Base-by-base conservation (phyloP, 139 green algal genomes). In the Yamagishiella unicocca region DNA sequence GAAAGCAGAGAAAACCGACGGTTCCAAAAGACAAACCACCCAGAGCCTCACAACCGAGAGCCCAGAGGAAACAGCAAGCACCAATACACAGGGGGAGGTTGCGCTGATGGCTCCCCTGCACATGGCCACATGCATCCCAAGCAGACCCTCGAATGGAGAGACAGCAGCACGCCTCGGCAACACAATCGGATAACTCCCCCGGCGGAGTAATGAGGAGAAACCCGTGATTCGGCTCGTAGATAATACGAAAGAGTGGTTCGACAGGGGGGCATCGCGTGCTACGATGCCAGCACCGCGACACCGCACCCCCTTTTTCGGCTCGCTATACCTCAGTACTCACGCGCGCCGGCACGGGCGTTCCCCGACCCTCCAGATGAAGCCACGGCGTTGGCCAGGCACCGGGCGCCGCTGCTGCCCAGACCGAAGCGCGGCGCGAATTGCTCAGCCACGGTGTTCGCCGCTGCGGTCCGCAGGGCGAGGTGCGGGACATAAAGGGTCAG, bases 351-450 rank as follows among this genome's bases (percentile, higher is more conserved):
- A 10, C 37, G 7, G 64, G 10, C 64, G 67, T 37, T 21, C 9
- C 70, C 70, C 2, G 10, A 35, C 5, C 22, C 19, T 40, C 55
- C 35, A 40, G 70, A 17, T 8, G 33, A 37, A 7, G 70, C 35
- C 7, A 37, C 25, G 40, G 70, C 70, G 70, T 78, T 78, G 17
- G 70, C 70, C 22, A 78, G 38, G 70, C 70, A 78, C 8, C 37
- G 14, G 40, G 25, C 40, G 40, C 70, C 40, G 70, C 40, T 58
- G 22, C 12, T 4, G 35, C 17, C 17, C 7, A 78, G 70, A 17
- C 70, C 70, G 22, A 78, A 55, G 3, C 4, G 22, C 4, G 70
- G 70, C 25, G 70, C 70, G 40, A 40, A 38, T 24, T 55, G 40
- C 22, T 27, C 35, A 4, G 70, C 70, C 4, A 58, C 38, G 40